Conservation (phyloP, 164 flowering plant genomes). For the Amborella trichopoda region DNA sequence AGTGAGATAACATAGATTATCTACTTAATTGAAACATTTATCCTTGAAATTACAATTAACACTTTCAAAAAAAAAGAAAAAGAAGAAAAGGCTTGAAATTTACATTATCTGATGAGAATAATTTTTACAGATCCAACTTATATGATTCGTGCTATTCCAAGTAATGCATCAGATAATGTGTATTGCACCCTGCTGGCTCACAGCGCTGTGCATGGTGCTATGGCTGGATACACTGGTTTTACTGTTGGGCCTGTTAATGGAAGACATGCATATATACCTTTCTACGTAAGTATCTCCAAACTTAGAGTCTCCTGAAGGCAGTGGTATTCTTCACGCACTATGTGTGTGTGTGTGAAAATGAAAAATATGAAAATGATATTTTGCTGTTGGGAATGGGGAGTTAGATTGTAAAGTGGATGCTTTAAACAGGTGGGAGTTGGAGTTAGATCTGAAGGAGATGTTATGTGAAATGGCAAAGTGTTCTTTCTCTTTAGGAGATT, state of each 20-base stretch:
- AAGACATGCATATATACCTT: conserved; percentile 49
- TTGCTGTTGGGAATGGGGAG: too few relatives aligned
- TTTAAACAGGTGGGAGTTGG: too few relatives aligned
- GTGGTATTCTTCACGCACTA: too few relatives aligned
- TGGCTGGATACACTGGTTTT: conserved; percentile 61
- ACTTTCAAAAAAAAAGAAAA: too few relatives aligned
- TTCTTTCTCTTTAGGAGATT: too few relatives aligned
- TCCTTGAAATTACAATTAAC: not conserved
- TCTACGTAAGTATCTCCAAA: conserved; percentile 23
- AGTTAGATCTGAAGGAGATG: too few relatives aligned
- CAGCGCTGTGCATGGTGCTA: conserved; percentile 51
- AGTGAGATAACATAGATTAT: not conserved
- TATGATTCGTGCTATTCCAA: conserved; percentile 48
- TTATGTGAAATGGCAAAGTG: too few relatives aligned
- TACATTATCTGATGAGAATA: not conserved
- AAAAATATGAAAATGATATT: too few relatives aligned
- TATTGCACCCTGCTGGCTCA: conserved; percentile 57
- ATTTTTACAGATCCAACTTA: conserved; percentile 41
- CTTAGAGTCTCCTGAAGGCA: too few relatives aligned
- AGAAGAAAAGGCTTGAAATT: too few relatives aligned
- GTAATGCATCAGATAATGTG: conserved; percentile 53
- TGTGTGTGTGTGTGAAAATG: too few relatives aligned
- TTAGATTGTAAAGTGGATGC: too few relatives aligned
- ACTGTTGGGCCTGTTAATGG: conserved; percentile 49
- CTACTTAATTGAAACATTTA: not conserved